Evolutionary conservation across 1,284 basidiomycete genomes (phyloP).

Genomic region (Apiotrichum gracile): DNA sequence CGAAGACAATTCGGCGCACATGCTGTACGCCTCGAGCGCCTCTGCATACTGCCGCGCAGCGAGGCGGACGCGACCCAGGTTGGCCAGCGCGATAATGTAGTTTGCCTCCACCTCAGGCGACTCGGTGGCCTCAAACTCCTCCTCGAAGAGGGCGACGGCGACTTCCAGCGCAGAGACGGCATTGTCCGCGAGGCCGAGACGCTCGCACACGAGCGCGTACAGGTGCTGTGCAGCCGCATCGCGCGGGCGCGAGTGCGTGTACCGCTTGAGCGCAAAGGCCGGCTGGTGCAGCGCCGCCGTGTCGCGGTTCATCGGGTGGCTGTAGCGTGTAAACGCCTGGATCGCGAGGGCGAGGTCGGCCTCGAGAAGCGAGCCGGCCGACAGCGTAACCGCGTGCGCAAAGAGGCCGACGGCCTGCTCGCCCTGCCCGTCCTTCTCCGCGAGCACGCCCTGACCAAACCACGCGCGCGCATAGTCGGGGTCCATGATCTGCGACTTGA

Average conservation of each 20-base stretch:
- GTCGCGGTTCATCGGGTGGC: constrained; percentile 14
- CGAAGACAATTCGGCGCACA: constrained; percentile 61
- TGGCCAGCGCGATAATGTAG: constrained; percentile 76
- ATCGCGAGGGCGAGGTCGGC: constrained; percentile 76
- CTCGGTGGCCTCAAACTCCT: constrained; percentile 81
- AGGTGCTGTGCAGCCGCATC: constrained; percentile 78
- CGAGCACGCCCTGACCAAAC: constrained; percentile 86
- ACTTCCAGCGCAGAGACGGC: constrained; percentile 60
- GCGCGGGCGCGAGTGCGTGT: constrained; percentile 60
- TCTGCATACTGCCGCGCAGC: constrained; percentile 56
- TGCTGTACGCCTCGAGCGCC: constrained; percentile 67
- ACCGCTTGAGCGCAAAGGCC: constrained; percentile 73
- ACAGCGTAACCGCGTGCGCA: constrained; percentile 72
- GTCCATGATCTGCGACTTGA: constrained; percentile 82
- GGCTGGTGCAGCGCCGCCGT: constrained; percentile 56
- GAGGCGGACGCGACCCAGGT: constrained; percentile 71
- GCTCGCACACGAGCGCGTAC: constrained; percentile 77
- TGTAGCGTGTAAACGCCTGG: constrained; percentile 56
- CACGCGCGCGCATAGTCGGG: constrained; percentile 87
- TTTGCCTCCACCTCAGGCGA: constrained; percentile 66
- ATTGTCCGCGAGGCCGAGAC: constrained; percentile 64
- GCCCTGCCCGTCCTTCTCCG: constrained; percentile 59
- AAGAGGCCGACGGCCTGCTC: constrained; percentile 65
- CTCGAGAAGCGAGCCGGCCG: constrained; percentile 64
- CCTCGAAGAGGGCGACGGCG: constrained; percentile 66